Conservation (phyloP, 2,329 filamentous ascomycete genomes). For the Trichocomaceae sp. region DNA sequence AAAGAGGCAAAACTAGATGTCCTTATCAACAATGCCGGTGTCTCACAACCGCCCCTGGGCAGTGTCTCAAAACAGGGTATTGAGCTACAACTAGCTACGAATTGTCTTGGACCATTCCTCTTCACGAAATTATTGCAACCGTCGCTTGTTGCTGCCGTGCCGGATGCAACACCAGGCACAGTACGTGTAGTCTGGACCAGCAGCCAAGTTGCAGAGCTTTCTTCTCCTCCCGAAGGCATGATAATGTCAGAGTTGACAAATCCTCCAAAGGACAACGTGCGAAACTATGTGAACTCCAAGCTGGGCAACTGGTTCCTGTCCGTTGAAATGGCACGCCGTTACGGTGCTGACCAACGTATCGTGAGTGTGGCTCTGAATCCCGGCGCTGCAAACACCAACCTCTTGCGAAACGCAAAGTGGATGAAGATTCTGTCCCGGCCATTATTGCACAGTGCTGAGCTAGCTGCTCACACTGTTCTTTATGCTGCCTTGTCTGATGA, state of each 20-base stretch:
- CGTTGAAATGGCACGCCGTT: conserved; percentile 24
- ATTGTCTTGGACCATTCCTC: conserved; percentile 33
- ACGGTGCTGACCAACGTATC: conserved; percentile 10
- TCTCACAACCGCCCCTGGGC: conserved; percentile 25
- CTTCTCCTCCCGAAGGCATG: conserved; percentile 15
- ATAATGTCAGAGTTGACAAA: conserved; percentile 16
- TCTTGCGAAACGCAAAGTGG: conserved; percentile 1
- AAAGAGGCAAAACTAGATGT: conserved; percentile 36
- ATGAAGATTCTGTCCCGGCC: neutral
- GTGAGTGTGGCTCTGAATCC: conserved; percentile 2
- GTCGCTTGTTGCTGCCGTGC: conserved; percentile 25
- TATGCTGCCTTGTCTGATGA: neutral
- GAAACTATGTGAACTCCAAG: conserved; percentile 31
- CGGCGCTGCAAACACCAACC: neutral
- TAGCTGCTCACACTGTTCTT: neutral
- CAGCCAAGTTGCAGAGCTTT: conserved; percentile 23
- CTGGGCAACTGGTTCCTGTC: conserved; percentile 30
- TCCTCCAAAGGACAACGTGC: conserved; percentile 1
- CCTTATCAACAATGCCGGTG: conserved; percentile 38
- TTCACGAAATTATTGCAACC: conserved; percentile 30
- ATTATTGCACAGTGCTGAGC: neutral
- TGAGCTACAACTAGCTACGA: conserved; percentile 34
- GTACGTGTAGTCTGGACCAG: conserved; percentile 32
- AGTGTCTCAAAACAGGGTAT: conserved; percentile 26
- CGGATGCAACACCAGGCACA: conserved; percentile 16